Base-by-base conservation (phyloP, 2,329 filamentous ascomycete genomes). In the Venturia asperata region DNA sequence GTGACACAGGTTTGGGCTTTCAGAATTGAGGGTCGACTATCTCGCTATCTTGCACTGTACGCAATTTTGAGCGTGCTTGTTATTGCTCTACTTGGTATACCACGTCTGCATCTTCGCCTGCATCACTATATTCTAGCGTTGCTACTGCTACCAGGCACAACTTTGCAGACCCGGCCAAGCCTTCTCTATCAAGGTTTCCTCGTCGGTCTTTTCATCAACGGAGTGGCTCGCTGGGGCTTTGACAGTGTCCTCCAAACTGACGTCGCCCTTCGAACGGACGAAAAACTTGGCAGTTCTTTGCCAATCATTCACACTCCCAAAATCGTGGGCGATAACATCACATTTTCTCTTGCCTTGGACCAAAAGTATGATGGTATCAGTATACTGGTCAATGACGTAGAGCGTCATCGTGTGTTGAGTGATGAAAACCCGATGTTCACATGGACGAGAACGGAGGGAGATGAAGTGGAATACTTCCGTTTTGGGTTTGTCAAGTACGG, bases 201-300 rank as follows among this genome's bases (percentile, higher is more conserved):
- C 1, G 69, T 76, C 11, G 74, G 74, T 2, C 68, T 76, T 0
- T 75, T 75, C 45, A 70, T 74, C n/a, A 75, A 76, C 39, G 74
- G 74, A 1, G 67, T 74, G 56, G 73, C 74, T 24, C 70, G 74
- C 6, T 76, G 74, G 74, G 74, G 74, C 37, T 76, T 74, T 58
- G 74, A 74, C 63, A 73, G 43, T 42, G 42, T 67, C 10, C 52
- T 67, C 11, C 56, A 67, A 37, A 67, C 66, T 2, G 24, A 42
- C 21, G 5, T 34, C 11, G 27, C 39, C 1, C 43, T 67, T 27
- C 62, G 47, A 10, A 27, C 13, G 13, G 56, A 66, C 13, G 66
- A 17, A 10, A 41, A 65, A 63, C 37, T 67, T 9, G 64, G 60
- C n/a, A 43, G 39, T 17, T 17, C 55, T n/a, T 21, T 62, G 21